Conservation (phyloP, 2,329 filamentous ascomycete species). For the Exophiala calicioides region DNA sequence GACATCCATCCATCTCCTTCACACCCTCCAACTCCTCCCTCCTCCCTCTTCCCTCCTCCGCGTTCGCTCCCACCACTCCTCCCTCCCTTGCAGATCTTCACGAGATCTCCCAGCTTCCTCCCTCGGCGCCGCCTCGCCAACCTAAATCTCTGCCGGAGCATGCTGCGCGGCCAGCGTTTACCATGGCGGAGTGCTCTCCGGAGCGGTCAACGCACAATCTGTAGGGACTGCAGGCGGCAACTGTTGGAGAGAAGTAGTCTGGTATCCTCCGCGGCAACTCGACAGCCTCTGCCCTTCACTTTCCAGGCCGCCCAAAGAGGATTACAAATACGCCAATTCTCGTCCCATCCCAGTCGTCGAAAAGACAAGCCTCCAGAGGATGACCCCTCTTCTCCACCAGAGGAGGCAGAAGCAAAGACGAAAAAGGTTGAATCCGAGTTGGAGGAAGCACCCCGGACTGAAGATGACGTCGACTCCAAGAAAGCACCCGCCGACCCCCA, state of each 20-base stretch:
- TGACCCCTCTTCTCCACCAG: slow-evolving; percentile 38
- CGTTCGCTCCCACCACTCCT: neutral
- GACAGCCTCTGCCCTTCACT: slow-evolving; percentile 8
- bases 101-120: neutral
- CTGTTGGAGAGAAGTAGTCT: slow-evolving; percentile 18
- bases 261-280: slow-evolving; percentile 7
- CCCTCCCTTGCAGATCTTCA: neutral
- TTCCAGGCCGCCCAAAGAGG: slow-evolving; percentile 11
- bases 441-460: slow-evolving; percentile 36
- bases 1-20: neutral
- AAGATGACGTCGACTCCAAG: slow-evolving; percentile 44
- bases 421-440: slow-evolving; percentile 47
- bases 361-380: slow-evolving; percentile 59
- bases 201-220: slow-evolving; percentile 44
- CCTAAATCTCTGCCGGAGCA: slow-evolving; percentile 41
- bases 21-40: neutral
- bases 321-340: slow-evolving; percentile 44
- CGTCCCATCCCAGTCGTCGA: slow-evolving; percentile 49
- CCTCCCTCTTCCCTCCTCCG: neutral
- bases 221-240: slow-evolving; percentile 31
- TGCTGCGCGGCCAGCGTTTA: slow-evolving; percentile 65
- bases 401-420: slow-evolving; percentile 48
- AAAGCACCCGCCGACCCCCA: slow-evolving; percentile 52
- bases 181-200: slow-evolving; percentile 65
- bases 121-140: slow-evolving; percentile 1